Evolutionary conservation across 1,284 basidiomycete species (phyloP).

Genomic region (Marasmius oreades): DNA sequence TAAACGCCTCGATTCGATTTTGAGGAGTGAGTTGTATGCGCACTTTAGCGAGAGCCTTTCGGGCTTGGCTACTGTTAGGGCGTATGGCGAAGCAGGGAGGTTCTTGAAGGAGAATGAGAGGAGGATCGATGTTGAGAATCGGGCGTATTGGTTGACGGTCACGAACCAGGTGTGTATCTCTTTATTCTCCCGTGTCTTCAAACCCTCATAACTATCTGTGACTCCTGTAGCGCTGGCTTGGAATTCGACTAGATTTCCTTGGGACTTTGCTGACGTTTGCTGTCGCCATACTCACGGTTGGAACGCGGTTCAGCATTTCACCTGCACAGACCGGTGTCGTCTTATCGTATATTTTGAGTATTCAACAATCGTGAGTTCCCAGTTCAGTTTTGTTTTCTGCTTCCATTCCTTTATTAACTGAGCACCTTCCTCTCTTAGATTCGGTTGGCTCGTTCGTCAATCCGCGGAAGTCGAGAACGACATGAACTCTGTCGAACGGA

Average conservation of each 20-base stretch:
- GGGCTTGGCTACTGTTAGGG: constrained; percentile 84
- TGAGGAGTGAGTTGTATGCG: constrained; percentile 71
- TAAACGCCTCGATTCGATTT: constrained; percentile 46
- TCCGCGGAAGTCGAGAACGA: constrained; percentile 86
- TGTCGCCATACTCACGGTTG: constrained; percentile 79
- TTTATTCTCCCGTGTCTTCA: background rate
- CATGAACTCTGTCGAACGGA: constrained; percentile 88
- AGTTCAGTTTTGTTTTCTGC: constrained; percentile 11
- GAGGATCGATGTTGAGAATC: constrained; percentile 85
- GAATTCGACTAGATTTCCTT: constrained; percentile 83
- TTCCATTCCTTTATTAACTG: constrained; percentile 1
- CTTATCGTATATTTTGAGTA: constrained; percentile 73
- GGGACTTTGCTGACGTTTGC: constrained; percentile 76
- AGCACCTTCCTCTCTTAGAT: constrained; percentile 36
- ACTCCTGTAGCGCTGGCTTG: constrained; percentile 71
- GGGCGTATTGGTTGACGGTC: constrained; percentile 58
- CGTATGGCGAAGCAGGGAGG: constrained; percentile 69
- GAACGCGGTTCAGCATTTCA: constrained; percentile 69
- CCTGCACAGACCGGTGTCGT: constrained; percentile 77
- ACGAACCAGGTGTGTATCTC: constrained; percentile 59
- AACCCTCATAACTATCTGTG: constrained; percentile 1
- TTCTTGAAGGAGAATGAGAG: constrained; percentile 76
- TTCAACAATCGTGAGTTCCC: constrained; percentile 53
- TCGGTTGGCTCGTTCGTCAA: constrained; percentile 84
- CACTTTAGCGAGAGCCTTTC: constrained; percentile 89